A percentile compares a stretch with the other conserved stretches of the same genome.
These are phyloP conservation scores for Wallemia mellicola DNA, from an alignment of 1,284 basidiomycete species.

Conservation along the genomic window DNA sequence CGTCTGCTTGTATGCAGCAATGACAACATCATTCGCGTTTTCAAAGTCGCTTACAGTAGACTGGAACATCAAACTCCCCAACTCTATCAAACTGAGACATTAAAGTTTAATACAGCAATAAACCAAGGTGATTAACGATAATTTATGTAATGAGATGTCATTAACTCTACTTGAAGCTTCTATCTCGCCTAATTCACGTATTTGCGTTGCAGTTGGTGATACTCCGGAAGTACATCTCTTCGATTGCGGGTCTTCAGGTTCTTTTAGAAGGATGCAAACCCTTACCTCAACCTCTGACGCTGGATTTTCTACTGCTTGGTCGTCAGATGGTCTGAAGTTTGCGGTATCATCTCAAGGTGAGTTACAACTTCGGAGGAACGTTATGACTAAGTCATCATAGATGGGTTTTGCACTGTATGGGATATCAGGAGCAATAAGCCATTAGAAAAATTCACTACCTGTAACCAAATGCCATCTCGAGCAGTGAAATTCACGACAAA, in stretches of 20 bases:
- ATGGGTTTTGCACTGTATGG: slow-evolving; percentile 36
- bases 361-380: too few relatives aligned
- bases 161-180: slow-evolving; percentile 24
- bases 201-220: slow-evolving; percentile 56
- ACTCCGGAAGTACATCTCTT: slow-evolving; percentile 41
- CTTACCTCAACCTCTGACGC: slow-evolving; percentile 6
- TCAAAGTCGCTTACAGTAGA: slow-evolving; percentile 1
- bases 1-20: slow-evolving; percentile 57
- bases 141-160: slow-evolving; percentile 13
- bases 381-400: too few relatives aligned
- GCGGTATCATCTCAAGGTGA: slow-evolving; percentile 57
- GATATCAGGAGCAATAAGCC: slow-evolving; percentile 14
- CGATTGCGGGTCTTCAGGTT: slow-evolving; percentile 3
- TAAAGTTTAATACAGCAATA: slow-evolving; percentile 34
- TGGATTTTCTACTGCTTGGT: slow-evolving; percentile 33
- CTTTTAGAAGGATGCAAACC: slow-evolving; percentile 7
- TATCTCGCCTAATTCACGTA: slow-evolving; percentile 53
- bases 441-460: slow-evolving; percentile 7
- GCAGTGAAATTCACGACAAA: slow-evolving; percentile 41
- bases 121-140: slow-evolving; percentile 24
- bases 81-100: slow-evolving; percentile 16
- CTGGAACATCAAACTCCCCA: slow-evolving; percentile 11
- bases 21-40: slow-evolving; percentile 17
- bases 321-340: slow-evolving; percentile 43
- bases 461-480: slow-evolving; percentile 33